A percentile compares a stretch with the other conserved stretches of the same genome.
phyloP scores from a whole-genome alignment of 2,329 filamentous ascomycete species.

The Alternaria sp. region DNA sequence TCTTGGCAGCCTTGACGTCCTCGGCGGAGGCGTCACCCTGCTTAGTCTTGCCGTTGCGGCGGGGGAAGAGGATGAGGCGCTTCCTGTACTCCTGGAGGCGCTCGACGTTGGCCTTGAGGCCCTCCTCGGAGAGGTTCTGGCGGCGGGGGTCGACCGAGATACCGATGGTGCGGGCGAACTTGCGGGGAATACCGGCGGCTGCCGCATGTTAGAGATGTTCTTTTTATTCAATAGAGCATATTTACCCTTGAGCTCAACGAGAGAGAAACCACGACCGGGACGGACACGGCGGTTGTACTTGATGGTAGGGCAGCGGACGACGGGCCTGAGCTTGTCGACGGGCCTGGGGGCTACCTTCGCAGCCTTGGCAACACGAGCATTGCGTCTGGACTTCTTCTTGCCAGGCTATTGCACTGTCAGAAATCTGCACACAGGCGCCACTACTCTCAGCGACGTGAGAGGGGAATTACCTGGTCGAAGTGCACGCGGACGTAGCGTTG shows the following conservation, averaged over 20 bases:
- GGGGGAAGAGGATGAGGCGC: conserved; percentile 96
- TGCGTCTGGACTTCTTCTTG: conserved; percentile 91
- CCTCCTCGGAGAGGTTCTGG: conserved; percentile 96
- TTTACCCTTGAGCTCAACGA: conserved; percentile 95
- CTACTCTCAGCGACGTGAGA: conserved; percentile 60
- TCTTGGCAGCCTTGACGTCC: conserved; percentile 75
- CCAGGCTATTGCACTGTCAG: conserved; percentile 72
- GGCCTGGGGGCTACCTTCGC: conserved; percentile 94
- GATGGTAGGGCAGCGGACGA: conserved; percentile 84
- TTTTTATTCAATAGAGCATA: conserved; percentile 3
- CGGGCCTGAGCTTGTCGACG: conserved; percentile 93
- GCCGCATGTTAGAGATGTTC: conserved; percentile 53
- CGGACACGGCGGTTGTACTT: conserved; percentile 92
- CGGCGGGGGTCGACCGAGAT: conserved; percentile 96
- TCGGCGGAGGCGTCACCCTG: conserved; percentile 87
- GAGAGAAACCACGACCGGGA: conserved; percentile 95
- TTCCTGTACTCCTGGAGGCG: conserved; percentile 98
- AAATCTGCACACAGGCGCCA: conserved; percentile 58
- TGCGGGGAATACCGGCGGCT: conserved; percentile 95
- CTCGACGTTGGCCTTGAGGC: conserved; percentile 91
- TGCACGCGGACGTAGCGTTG: conserved; percentile 98
- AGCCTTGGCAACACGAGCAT: conserved; percentile 93
- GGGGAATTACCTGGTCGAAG: conserved; percentile 95
- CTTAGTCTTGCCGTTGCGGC: conserved; percentile 91
- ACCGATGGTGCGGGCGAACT: conserved; percentile 93